These are phyloP conservation scores for Tremella fuciformis DNA, from an alignment of 768 basidiomycete genomes.

Conservation along the genomic window DNA sequence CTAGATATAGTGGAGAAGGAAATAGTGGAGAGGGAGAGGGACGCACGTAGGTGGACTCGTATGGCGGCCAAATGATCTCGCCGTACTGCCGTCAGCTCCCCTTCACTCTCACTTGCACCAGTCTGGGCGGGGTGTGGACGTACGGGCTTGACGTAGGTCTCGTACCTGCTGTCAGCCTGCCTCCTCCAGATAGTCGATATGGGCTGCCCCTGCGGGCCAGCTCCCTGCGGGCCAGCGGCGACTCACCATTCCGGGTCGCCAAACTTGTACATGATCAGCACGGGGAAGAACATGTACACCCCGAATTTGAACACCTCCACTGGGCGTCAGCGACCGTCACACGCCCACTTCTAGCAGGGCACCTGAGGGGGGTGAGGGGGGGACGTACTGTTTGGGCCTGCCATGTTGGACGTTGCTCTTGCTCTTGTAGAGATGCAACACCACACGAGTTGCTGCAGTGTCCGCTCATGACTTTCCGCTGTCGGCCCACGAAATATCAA, in stretches of 20 bases:
- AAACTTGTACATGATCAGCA: constrained; percentile 44
- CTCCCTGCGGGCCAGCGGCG: too few species aligned
- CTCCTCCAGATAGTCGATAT: background rate
- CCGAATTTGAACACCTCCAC: constrained; percentile 49
- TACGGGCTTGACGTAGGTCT: constrained; percentile 37
- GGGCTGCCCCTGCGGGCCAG: background rate
- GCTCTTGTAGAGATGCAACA: background rate
- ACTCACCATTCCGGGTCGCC: constrained; percentile 48
- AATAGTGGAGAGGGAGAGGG: background rate
- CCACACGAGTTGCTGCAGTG: too few species aligned
- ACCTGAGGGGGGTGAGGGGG: background rate
- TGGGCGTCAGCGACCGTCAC: constrained; percentile 7
- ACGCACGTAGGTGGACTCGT: constrained; percentile 36
- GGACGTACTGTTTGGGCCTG: constrained; percentile 21
- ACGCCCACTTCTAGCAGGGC: constrained; percentile 2
- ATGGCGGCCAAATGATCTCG: constrained; percentile 37
- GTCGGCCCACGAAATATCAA: too few species aligned
- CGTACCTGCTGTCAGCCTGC: constrained; percentile 29
- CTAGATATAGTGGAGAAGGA: too few species aligned
- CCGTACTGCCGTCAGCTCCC: constrained; percentile 29
- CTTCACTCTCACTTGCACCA: background rate
- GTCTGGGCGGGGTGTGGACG: background rate
- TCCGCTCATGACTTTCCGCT: too few species aligned
- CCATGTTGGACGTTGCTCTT: constrained; percentile 13
- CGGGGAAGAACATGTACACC: constrained; percentile 48